phyloP scores from a whole-genome alignment of 129 eudicot genomes.

The Chrysanthemum seticuspe region DNA sequence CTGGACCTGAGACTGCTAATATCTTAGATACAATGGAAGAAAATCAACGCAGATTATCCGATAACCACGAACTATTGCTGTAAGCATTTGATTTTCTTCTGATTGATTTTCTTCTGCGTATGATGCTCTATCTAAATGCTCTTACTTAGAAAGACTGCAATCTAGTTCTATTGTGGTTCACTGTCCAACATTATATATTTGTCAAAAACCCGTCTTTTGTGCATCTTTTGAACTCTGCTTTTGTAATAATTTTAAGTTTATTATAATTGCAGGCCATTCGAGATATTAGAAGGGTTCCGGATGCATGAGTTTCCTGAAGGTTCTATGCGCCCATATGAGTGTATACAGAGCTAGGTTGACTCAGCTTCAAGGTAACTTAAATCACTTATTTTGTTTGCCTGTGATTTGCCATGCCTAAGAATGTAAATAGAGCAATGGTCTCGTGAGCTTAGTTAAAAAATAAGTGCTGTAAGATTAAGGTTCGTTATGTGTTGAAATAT shows the following conservation, averaged over 20 bases:
- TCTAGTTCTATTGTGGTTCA: background rate
- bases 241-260: conserved; percentile 7
- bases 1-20: conserved; percentile 61
- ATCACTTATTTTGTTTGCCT: background rate
- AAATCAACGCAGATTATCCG: conserved; percentile 74
- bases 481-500: background rate
- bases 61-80: conserved; percentile 72
- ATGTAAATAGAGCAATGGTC: background rate
- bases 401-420: background rate
- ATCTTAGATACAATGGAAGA: conserved; percentile 74
- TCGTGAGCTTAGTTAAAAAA: background rate
- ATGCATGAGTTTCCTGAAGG: conserved; percentile 94
- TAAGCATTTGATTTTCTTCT: conserved; percentile 30
- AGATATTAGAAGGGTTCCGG: conserved; percentile 77
- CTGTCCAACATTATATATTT: background rate
- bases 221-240: background rate
- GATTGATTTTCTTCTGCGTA: background rate
- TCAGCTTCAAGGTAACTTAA: conserved; percentile 25
- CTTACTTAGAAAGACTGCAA: no score
- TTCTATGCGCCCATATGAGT: conserved; percentile 81
- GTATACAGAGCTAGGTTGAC: conserved; percentile 69
- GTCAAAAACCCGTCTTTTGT: background rate
- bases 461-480: background rate
- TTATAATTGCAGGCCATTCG: conserved; percentile 70
- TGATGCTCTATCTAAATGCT: no score